A percentile compares a stretch with the other conserved stretches of the same genome.
Evolutionary conservation across 495 filamentous ascomycete species (phyloP).

Genomic region (Annulohypoxylon maeteangense): DNA sequence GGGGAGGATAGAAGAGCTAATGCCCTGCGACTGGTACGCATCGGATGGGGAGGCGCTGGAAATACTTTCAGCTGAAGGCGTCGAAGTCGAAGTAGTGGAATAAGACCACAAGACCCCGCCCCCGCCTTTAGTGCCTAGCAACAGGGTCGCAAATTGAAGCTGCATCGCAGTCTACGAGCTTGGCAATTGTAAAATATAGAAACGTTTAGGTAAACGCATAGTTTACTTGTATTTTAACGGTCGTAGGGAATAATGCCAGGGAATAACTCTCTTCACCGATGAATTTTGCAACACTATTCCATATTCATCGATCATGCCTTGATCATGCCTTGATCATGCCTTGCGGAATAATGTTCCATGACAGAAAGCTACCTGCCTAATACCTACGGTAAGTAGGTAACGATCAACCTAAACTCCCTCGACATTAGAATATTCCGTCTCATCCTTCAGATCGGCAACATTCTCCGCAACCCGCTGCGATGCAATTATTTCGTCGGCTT

Average conservation of each 20-base stretch:
- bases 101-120: too few species aligned
- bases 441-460: background rate
- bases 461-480: background rate
- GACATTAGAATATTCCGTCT: background rate
- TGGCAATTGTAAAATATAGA: too few species aligned
- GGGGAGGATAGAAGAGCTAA: too few species aligned
- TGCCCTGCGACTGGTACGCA: too few species aligned
- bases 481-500: slow-evolving; percentile 3
- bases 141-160: too few species aligned
- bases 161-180: too few species aligned
- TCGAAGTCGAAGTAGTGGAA: too few species aligned
- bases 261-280: background rate
- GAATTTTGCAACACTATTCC: background rate
- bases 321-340: background rate
- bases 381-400: background rate
- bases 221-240: too few species aligned
- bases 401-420: background rate
- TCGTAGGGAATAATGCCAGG: background rate
- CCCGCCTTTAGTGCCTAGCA: too few species aligned
- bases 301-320: background rate
- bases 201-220: too few species aligned
- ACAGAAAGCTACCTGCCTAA: background rate
- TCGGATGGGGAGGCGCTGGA: too few species aligned
- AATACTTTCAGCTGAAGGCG: too few species aligned
- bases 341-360: background rate